Base-by-base conservation (phyloP, 208 protist species). In the Angomonas deanei region DNA sequence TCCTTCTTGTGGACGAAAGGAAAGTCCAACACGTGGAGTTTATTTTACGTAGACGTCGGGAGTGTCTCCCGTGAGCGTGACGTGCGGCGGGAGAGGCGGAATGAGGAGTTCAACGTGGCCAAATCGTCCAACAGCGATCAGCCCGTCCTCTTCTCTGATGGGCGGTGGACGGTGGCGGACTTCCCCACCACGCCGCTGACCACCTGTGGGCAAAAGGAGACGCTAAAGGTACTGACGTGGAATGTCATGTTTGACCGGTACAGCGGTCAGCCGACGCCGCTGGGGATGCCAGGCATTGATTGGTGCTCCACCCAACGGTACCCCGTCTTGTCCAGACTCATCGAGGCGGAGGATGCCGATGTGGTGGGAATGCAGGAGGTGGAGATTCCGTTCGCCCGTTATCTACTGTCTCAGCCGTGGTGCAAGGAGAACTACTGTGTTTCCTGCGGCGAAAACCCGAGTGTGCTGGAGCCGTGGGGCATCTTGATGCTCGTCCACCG, bases 221-320 rank as follows among this genome's bases (percentile, higher is more conserved):
- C 6, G 42, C 63, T 96, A 38, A 80, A 76, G 57, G 53, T 94
- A 56, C 70, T 96, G 26, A 90, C 91, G 60, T 96, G 87, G 86
- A 96, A 96, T 67, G 91, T 96, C 26, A 91, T 93, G 85, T 96
- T 96, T 67, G 87, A 96, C 62, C 77, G 91, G 5, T 96, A 92
- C 82, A 93, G 81, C 64, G 75, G 75, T 8, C 84, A 96, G 65
- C 86, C 86, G 13, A 96, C 91, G 1, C 91, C 91, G 33, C 74
- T 96, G 19, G 91, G 91, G 15, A 93, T 90, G 87, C 91, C 91
- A 2, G 91, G 91, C 53, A 94, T 96, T 48, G 87, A 96, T 73
- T 96, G 85, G 85, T 96, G 91, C 75, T 85, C 83, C 24, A 71
- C 74, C n/a, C 72, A 88, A 61, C 84, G 91, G 17, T 96, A 96